Evolutionary conservation across 2,329 filamentous ascomycete species (phyloP).

Genomic region (Ampelomyces quisqualis): DNA sequence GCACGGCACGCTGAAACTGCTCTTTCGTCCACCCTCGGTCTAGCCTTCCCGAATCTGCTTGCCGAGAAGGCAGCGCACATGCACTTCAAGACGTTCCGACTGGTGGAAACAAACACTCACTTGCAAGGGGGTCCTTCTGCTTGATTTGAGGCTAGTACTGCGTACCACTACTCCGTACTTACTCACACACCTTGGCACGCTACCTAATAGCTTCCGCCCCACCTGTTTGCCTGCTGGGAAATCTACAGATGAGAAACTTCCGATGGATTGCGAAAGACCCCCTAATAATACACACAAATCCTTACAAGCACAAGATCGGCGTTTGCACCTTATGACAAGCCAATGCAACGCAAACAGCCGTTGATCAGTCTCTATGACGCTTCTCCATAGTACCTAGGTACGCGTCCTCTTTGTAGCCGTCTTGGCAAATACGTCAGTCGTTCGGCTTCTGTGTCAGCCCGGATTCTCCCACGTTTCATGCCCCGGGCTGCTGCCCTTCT

Average conservation of each 20-base stretch:
- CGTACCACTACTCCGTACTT: too few relatives aligned
- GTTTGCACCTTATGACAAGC: constrained; percentile 7
- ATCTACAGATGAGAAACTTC: too few relatives aligned
- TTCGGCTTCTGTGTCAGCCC: constrained; percentile 1
- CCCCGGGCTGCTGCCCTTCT: background rate
- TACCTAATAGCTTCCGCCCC: too few relatives aligned
- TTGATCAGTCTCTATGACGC: background rate
- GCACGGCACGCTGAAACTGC: constrained; percentile 6
- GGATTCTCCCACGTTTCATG: background rate
- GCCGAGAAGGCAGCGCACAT: background rate
- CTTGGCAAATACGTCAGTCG: background rate
- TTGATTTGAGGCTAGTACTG: too few relatives aligned
- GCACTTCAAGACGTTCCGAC: background rate
- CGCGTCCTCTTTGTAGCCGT: background rate
- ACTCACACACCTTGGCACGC: too few relatives aligned
- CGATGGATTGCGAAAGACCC: too few relatives aligned
- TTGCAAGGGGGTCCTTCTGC: too few relatives aligned
- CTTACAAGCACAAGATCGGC: constrained; percentile 8
- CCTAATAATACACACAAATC: background rate
- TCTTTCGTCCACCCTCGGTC: background rate
- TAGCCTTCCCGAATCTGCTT: constrained; percentile 7
- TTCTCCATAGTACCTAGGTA: background rate
- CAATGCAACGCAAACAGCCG: constrained; percentile 1
- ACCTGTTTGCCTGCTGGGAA: too few relatives aligned
- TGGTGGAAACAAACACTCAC: too few relatives aligned